Conservation (phyloP, 163 green algal species). For the Scenedesmus sp. region DNA sequence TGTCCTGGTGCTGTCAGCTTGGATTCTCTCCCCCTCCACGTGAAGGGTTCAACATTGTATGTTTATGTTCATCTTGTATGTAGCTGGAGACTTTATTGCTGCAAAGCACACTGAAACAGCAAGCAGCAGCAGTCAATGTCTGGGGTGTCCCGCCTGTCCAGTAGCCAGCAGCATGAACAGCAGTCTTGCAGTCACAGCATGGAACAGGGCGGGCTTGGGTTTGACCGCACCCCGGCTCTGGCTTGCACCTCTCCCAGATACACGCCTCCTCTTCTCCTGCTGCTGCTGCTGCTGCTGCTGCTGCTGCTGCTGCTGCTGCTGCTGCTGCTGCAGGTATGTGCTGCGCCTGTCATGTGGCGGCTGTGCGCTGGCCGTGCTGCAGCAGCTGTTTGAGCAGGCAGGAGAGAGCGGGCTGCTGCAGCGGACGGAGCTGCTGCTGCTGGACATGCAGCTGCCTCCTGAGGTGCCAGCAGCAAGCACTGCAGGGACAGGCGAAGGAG, state of each 20-base stretch:
- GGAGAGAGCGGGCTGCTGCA: neutral
- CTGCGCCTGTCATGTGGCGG: conserved; percentile 1
- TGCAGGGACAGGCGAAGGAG: neutral
- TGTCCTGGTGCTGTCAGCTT: no score
- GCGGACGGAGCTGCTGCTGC: neutral
- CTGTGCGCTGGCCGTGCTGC: conserved; percentile 11
- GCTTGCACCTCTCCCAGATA: neutral
- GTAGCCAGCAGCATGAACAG: neutral
- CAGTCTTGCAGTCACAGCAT: neutral
- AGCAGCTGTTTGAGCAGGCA: conserved; percentile 25
- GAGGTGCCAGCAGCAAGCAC: neutral
- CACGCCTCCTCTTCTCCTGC: neutral
- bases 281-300: neutral
- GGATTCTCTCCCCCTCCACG: no score
- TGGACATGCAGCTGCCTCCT: neutral
- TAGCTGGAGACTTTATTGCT: no score
- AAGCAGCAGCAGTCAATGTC: neutral
- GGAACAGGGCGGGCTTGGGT: neutral
- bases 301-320: neutral
- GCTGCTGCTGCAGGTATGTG: conserved; percentile 5
- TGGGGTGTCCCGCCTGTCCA: no score
- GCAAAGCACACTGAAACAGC: neutral
- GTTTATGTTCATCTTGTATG: no score
- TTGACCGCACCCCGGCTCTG: no score
- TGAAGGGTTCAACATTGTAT: no score